Conservation (phyloP, 1,139 yeast genomes). For the Suhomyces guaymorum region DNA sequence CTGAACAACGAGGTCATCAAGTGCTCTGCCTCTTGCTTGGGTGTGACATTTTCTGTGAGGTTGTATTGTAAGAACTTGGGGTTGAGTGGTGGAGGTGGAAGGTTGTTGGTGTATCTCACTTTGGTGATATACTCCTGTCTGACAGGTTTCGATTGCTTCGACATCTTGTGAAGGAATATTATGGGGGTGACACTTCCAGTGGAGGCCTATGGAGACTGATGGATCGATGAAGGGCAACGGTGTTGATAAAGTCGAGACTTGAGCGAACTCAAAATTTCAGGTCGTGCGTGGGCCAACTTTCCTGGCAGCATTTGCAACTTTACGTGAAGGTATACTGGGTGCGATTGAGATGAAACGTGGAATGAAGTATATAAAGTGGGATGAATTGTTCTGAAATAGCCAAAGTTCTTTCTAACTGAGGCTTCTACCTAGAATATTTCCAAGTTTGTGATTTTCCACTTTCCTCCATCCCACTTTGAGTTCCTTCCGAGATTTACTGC, state of each 20-base stretch:
- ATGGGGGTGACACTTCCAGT: no score
- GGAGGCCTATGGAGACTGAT: no score
- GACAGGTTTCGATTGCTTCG: conserved; percentile 36
- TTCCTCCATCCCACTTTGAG: no score
- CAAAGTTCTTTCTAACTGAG: no score
- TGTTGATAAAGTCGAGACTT: conserved; percentile 2
- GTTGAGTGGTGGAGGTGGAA: conserved; percentile 93
- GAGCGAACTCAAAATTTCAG: conserved; percentile 4
- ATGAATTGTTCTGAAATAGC: no score
- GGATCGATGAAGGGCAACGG: not conserved
- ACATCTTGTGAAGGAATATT: no score
- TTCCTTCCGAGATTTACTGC: no score
- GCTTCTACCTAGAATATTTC: no score
- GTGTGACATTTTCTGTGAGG: conserved; percentile 38
- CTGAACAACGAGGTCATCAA: conserved; percentile 74
- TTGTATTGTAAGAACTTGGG: conserved; percentile 74
- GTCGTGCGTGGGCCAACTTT: conserved; percentile 5
- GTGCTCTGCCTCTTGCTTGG: conserved; percentile 57
- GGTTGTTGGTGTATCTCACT: conserved; percentile 77
- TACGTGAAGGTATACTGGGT: no score
- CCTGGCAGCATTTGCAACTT: not conserved
- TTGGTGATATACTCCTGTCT: conserved; percentile 90
- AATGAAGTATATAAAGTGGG: no score
- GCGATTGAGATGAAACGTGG: no score
- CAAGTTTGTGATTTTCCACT: no score